Percentiles rank a stretch among this genome's conserved stretches.
These are phyloP conservation scores for Astrocystis sublimbata DNA, from an alignment of 495 filamentous ascomycete species.

Conservation along the genomic window DNA sequence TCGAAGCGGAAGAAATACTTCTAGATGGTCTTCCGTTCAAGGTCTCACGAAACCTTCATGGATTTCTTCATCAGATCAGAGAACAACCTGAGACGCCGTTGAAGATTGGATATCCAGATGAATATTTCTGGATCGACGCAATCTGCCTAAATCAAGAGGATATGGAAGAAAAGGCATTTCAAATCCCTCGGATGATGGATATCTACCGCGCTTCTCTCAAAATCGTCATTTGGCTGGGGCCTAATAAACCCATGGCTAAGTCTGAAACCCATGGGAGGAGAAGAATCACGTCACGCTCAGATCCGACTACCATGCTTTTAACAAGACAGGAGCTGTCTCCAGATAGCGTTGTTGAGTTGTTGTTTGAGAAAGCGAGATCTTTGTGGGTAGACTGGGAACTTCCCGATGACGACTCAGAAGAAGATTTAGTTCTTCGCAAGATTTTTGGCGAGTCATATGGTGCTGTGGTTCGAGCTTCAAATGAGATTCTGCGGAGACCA, in stretches of 20 bases:
- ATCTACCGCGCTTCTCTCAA: background rate
- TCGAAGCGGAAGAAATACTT: background rate
- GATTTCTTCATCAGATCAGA: background rate
- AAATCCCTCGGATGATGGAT: background rate
- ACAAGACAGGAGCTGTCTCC: background rate
- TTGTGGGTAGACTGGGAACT: background rate
- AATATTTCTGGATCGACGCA: constrained; percentile 3
- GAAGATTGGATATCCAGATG: background rate
- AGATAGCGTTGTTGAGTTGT: background rate
- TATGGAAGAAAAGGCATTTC: background rate
- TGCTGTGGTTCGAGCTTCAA: background rate
- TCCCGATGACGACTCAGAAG: background rate
- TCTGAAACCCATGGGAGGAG: background rate
- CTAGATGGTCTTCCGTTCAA: background rate
- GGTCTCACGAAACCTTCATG: background rate
- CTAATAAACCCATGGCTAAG: background rate
- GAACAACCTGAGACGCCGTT: background rate
- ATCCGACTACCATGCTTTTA: background rate
- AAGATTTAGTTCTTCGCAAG: background rate
- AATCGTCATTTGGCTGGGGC: constrained; percentile 5
- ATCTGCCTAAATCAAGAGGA: background rate
- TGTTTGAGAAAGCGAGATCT: background rate
- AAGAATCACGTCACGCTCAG: background rate
- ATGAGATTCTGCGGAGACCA: background rate
- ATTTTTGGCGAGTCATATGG: background rate